Base-by-base conservation (phyloP, 2,329 filamentous ascomycete species). In the Incumbomyces lentus region DNA sequence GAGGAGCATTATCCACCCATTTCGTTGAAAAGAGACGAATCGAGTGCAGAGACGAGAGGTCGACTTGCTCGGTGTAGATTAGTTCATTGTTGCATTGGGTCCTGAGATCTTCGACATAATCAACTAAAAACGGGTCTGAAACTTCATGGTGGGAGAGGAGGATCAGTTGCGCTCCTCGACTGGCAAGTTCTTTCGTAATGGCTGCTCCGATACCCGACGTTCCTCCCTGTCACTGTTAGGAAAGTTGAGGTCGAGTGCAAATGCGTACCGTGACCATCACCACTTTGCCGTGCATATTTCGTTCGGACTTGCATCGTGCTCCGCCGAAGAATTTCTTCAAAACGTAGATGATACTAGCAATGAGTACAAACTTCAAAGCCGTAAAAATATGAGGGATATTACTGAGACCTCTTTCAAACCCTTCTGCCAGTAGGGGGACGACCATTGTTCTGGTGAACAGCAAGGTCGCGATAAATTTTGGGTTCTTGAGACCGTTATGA, bases 1-100 rank as follows among this genome's bases (percentile, higher is more conserved):
- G 86, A 2, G 92, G 90, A 17, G 85, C 78, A 64, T 95, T 96
- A 64, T 98, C 90, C 55, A 98, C 87, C 90, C 93, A 98, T 69
- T 87, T 90, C 0, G 92, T 98, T 11, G 92, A 92, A 63, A 98
- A 98, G 52, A 82, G 75, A 33, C 92, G 84, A 57, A 98, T 82
- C 63, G 86, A 93, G 63, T 95, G 80, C n/a, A 98, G 72, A 13
- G 84, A 90, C 11, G 82, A 70, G 22, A 98, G 77, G 61, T 98
- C 88, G 57, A 95, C 87, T 66, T 95, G 86, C 65, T 98, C 92
- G 49, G 92, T 88, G 59, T 94, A 96, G 56, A 98, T 86, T 60
- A 98, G 74, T 49, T 89, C 74, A 67, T 96, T 96, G 29, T 78
- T 75, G 6, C 87, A 86, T 45, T 75, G 72, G 22, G 75, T 71